Evolutionary conservation across 2,329 filamentous ascomycete species (phyloP), one percentile per base, ranked within the genome.

Genomic region (Hymenoscyphus infarciens): DNA sequence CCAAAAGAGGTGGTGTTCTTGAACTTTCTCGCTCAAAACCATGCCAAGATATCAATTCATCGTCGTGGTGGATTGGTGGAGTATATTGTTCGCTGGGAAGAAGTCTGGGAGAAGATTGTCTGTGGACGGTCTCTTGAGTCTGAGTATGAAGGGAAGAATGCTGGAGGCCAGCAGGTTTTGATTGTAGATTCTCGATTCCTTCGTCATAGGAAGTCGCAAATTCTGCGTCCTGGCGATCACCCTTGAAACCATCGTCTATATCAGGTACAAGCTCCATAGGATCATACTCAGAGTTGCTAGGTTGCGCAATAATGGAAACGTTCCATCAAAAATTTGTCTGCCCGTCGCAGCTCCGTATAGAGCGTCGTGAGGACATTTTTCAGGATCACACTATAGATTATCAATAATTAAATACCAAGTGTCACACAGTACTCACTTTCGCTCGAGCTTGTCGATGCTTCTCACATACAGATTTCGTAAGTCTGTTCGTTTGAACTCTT

Each of bases 1-100:
- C 78, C 71, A 89, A 87, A 58, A 88, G 85, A 61, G 88, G 87
- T 60, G 89, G 89, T 62, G 87, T 90, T 73, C 87, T 84, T 45
- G 88, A 91, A 62, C 87, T 80, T 69, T 89, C 87, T 62, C 89
- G 83, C 60, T 85, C 85, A 73, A 87, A 87, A 72, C 87, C 86
- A 61, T 82, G 80, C 35, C 81, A 77, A 76, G 90, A 91, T 77
- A 90, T 82, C 65, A 86, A 79, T 68, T 91, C 87, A 71, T 92
- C 88, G 56, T 83, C 80, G 61, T 75, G 75, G 68, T 81, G 77
- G 80, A 87, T 82, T 57, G 85, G 85, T 62, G 85, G 84, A 56
- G 84, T 87, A 70, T 82, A 87, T 70, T 86, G 85, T 70, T 86
- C 85, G 66, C 79, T 79, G 67, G 81, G 80, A 19, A 78, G 70